Conservation (phyloP, 1,139 yeast species). For the Geotrichum siamense region DNA sequence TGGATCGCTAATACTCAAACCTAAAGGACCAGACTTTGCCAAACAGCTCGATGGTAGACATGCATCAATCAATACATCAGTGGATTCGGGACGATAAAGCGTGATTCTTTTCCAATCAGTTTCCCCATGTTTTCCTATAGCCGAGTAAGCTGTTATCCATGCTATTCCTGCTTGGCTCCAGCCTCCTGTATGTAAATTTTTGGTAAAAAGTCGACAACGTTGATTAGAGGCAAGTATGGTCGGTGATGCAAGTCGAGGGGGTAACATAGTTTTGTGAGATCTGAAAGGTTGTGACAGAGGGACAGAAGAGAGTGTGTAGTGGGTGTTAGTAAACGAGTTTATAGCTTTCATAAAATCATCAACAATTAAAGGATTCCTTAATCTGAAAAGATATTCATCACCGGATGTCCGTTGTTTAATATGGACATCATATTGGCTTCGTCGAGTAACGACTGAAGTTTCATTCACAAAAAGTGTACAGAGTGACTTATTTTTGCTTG, state of each 20-base stretch:
- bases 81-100: constrained; percentile 1
- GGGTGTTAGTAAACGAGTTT: not conserved
- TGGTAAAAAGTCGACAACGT: constrained; percentile 25
- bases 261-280: not conserved
- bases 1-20: constrained; percentile 13
- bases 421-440: constrained; percentile 7
- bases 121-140: not conserved
- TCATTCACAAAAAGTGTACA: constrained; percentile 4
- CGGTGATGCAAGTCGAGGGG: not conserved
- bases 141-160: constrained; percentile 22
- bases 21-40: constrained; percentile 10
- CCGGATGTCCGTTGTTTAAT: constrained; percentile 8
- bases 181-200: constrained; percentile 8
- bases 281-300: not conserved
- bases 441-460: constrained; percentile 3
- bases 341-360: constrained; percentile 7
- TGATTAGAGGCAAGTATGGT: constrained; percentile 22
- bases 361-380: constrained; percentile 3
- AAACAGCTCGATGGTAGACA: constrained; percentile 10
- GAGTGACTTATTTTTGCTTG: not conserved
- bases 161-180: constrained; percentile 24
- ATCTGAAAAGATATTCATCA: constrained; percentile 8
- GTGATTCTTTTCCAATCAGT: constrained; percentile 5
- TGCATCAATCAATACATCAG: constrained; percentile 8
- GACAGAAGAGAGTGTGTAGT: not conserved